phyloP scores from a whole-genome alignment of 768 basidiomycete genomes.

The Suillus cothurnatus region DNA sequence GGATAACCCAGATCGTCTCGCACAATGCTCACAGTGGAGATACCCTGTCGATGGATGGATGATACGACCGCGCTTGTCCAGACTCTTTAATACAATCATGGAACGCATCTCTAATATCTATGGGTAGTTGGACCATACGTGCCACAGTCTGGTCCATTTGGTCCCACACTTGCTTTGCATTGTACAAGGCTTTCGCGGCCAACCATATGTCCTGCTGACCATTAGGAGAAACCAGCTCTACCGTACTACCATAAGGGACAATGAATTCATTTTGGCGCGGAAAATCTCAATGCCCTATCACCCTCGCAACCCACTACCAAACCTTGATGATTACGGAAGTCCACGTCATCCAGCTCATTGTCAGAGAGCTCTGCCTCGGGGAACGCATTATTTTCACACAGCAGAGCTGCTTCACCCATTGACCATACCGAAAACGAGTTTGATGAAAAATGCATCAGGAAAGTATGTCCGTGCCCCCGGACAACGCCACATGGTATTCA shows the following conservation, averaged over 20 bases:
- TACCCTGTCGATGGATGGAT: conserved; percentile 54
- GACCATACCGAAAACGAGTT: neutral
- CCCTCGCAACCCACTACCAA: neutral
- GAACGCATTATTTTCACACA: neutral
- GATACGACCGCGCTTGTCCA: conserved; percentile 54
- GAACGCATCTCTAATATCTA: neutral
- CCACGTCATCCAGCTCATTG: neutral
- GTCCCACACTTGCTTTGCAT: neutral
- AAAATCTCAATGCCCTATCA: neutral
- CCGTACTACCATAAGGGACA: neutral
- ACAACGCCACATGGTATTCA: neutral
- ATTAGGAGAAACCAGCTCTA: neutral
- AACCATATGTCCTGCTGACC: neutral
- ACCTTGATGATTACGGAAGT: neutral
- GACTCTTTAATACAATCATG: conserved; percentile 7
- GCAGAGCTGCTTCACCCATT: neutral
- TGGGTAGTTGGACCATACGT: neutral
- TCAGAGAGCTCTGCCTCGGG: neutral
- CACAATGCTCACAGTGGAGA: conserved; percentile 52
- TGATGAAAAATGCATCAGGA: neutral
- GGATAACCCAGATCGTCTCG: conserved; percentile 42
- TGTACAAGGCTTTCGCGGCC: neutral
- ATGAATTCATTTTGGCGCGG: neutral
- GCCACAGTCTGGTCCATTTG: neutral
- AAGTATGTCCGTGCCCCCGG: neutral